Conservation (phyloP, 177 flowering plant species). For the Telopea speciosissima region DNA sequence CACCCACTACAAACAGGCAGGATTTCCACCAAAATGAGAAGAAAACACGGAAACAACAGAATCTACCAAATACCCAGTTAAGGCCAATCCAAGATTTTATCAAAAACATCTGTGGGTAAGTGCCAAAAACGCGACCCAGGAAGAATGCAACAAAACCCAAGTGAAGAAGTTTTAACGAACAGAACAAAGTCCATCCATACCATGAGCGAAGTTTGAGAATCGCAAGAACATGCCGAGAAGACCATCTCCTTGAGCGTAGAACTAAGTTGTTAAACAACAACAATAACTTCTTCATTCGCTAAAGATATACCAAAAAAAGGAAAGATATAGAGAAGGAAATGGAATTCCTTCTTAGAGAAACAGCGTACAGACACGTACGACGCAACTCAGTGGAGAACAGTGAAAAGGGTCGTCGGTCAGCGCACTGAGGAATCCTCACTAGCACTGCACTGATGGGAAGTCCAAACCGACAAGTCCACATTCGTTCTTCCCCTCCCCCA, state of each 20-base stretch:
- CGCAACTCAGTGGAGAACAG: too few relatives aligned
- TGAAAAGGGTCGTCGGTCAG: too few relatives aligned
- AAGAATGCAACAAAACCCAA: background rate
- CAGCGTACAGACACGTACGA: background rate
- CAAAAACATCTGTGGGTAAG: too few relatives aligned
- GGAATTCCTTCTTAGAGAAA: background rate
- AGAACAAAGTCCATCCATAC: constrained; percentile 14
- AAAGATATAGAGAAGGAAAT: background rate
- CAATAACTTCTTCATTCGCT: constrained; percentile 14
- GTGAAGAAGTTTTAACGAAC: background rate
- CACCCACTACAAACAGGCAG: background rate
- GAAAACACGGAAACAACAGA: too few relatives aligned
- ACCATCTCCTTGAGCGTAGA: constrained; percentile 19
- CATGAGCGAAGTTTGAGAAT: constrained; percentile 28
- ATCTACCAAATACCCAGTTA: background rate
- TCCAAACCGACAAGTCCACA: too few relatives aligned
- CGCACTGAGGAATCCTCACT: too few relatives aligned
- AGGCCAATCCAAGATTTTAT: background rate
- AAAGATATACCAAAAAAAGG: background rate
- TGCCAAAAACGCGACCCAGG: background rate
- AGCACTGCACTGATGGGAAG: too few relatives aligned
- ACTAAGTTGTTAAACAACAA: constrained; percentile 3
- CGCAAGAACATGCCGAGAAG: constrained; percentile 21
- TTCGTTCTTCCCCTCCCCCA: too few relatives aligned
- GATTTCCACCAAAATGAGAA: too few relatives aligned